Conservation (phyloP, 1,284 basidiomycete species). For the Irpex sp. region DNA sequence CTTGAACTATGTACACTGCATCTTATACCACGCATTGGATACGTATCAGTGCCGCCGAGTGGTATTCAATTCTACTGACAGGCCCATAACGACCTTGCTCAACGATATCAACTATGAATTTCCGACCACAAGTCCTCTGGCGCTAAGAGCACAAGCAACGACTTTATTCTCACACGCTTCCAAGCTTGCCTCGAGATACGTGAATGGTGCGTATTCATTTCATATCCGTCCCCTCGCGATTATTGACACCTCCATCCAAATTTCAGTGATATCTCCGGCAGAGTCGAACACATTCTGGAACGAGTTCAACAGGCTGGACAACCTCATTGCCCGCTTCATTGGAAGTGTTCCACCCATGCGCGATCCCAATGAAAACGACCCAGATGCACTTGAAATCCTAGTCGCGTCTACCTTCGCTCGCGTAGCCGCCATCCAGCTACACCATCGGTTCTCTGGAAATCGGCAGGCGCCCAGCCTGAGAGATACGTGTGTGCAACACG, state of each 20-base stretch:
- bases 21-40: too few species aligned
- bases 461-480: constrained; percentile 20
- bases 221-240: neutral
- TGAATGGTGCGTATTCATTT: constrained; percentile 23
- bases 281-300: constrained; percentile 27
- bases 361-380: constrained; percentile 18
- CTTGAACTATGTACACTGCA: neutral
- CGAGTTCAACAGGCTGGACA: constrained; percentile 28
- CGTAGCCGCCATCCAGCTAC: constrained; percentile 33
- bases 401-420: constrained; percentile 31
- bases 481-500: constrained; percentile 28
- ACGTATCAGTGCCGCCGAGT: constrained; percentile 20
- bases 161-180: constrained; percentile 45
- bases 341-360: constrained; percentile 26
- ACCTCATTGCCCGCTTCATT: constrained; percentile 30
- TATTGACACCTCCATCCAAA: neutral
- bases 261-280: constrained; percentile 19
- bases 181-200: constrained; percentile 30
- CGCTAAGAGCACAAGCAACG: constrained; percentile 45
- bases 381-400: constrained; percentile 24
- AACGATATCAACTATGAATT: constrained; percentile 23
- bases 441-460: constrained; percentile 25
- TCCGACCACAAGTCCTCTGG: constrained; percentile 26
- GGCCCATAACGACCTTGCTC: constrained; percentile 36
- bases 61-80: constrained; percentile 24